Evolutionary conservation across 495 filamentous ascomycete species (phyloP).

Genomic region (Penicillium cosmopolitanum): DNA sequence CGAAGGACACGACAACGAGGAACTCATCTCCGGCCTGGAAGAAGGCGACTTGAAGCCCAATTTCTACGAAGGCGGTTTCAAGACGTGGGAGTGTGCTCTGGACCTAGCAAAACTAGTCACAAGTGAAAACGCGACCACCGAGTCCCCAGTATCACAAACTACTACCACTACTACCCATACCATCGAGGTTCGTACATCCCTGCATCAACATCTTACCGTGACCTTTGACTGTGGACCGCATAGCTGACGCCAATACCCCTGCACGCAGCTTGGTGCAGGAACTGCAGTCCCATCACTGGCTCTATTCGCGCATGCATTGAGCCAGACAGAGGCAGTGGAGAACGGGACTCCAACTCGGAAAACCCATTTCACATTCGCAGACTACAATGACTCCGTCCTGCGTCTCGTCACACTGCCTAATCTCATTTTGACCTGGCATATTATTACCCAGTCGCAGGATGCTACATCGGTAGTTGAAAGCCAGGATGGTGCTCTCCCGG

Average conservation of each 20-base stretch:
- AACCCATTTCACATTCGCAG: constrained; percentile 73
- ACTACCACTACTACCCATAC: constrained; percentile 56
- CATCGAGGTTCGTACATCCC: constrained; percentile 67
- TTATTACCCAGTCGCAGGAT: constrained; percentile 26
- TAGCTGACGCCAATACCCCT: not conserved
- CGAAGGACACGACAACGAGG: constrained; percentile 45
- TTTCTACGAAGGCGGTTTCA: constrained; percentile 98
- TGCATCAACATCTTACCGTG: not conserved
- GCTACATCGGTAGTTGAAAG: constrained; percentile 12
- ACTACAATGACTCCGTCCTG: constrained; percentile 88
- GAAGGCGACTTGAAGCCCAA: constrained; percentile 84
- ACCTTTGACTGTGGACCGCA: not conserved
- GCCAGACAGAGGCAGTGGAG: constrained; percentile 26
- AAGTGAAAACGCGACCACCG: constrained; percentile 18
- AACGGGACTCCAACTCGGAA: constrained; percentile 25
- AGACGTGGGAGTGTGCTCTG: constrained; percentile 95
- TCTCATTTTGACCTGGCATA: constrained; percentile 77
- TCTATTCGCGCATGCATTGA: constrained; percentile 71
- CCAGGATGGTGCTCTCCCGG: constrained; percentile 10
- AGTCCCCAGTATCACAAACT: constrained; percentile 33
- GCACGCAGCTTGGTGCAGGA: constrained; percentile 78
- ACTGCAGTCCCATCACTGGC: constrained; percentile 83
- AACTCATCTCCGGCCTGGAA: constrained; percentile 62
- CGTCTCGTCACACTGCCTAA: constrained; percentile 89
- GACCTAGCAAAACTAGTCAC: constrained; percentile 73